Base-by-base conservation (phyloP, 202 grass and related monocot genomes). In the Cymbopogon flexuosus region DNA sequence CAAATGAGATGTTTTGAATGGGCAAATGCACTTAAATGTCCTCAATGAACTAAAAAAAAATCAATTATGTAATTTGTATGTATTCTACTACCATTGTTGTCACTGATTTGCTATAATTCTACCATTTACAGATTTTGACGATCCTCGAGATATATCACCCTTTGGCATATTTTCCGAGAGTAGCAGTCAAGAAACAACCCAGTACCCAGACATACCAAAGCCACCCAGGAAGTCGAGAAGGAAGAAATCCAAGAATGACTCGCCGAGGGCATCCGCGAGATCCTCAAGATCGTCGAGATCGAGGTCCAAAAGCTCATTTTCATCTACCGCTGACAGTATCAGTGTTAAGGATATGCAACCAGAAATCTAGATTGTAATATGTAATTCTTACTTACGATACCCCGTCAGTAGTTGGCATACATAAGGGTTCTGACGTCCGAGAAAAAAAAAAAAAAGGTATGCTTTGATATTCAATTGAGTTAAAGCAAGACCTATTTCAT, bases 61-160 rank as follows among this genome's bases (percentile, higher is more conserved):
- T 19, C 6, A 19, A 54, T 19, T 18, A n/a, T 51, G 18, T 21
- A 5, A 6, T 41, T 24, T 8, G 30, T 15, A 41, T 8, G 30
- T 15, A 41, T 42, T 34, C 8, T 27, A 22, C 46, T 30, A 12
- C 41, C 10, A 46, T 49, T 43, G 10, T 16, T 62, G 23, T 16
- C 2, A 3, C 66, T 87, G 47, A 83, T 58, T 39, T 62, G 3
- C 16, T 24, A 33, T 19, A 11, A 4, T 65, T 43, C 3, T 73
- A 46, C 7, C n/a, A 13, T 73, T 54, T 2, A 27, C 87, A 97
- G 94, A 97, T 92, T 94, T 92, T 79, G 91, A 97, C 34, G 85
- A 92, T 5, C 78, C 88, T 21, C 80, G 81, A 83, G 91, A 92
- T 60, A 89, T 83, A 84, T 82, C 89, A 33, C 40, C 87, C 19